A percentile compares a stretch with the other conserved stretches of the same genome.
phyloP scores from a whole-genome alignment of 768 basidiomycete genomes.

The Vararia minispora region DNA sequence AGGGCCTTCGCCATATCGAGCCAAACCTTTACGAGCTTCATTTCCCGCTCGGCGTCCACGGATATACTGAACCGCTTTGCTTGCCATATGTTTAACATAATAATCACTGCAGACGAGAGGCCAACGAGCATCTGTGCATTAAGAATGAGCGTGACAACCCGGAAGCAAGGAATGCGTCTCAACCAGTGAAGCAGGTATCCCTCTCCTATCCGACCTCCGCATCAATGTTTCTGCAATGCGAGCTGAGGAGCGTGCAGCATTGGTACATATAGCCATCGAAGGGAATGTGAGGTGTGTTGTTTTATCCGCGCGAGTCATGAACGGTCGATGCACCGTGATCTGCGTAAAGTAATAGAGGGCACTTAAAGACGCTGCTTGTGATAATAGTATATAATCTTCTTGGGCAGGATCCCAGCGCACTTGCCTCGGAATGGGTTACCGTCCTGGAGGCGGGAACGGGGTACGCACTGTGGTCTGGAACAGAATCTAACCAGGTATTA shows the following conservation, averaged over 20 bases:
- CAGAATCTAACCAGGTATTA: constrained; percentile 34
- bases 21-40: constrained; percentile 15
- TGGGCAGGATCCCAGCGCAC: constrained; percentile 17
- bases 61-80: constrained; percentile 18
- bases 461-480: constrained; percentile 26
- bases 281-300: constrained; percentile 26
- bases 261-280: constrained; percentile 39
- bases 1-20: constrained; percentile 10
- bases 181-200: constrained; percentile 9
- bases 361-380: constrained; percentile 28
- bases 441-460: background rate
- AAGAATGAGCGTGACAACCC: constrained; percentile 5
- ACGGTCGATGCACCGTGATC: constrained; percentile 38
- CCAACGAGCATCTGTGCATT: constrained; percentile 20
- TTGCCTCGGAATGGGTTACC: constrained; percentile 9
- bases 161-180: constrained; percentile 1
- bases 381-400: constrained; percentile 15
- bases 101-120: constrained; percentile 29
- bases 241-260: constrained; percentile 35
- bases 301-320: constrained; percentile 28
- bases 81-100: constrained; percentile 33
- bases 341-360: constrained; percentile 30
- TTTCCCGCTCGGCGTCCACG: constrained; percentile 9
- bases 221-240: constrained; percentile 30
- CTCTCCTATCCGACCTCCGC: constrained; percentile 14